Evolutionary conservation across 2,329 filamentous ascomycete species (phyloP), one percentile per base, ranked within the genome.

Genomic region (Fusarium nelsonii): DNA sequence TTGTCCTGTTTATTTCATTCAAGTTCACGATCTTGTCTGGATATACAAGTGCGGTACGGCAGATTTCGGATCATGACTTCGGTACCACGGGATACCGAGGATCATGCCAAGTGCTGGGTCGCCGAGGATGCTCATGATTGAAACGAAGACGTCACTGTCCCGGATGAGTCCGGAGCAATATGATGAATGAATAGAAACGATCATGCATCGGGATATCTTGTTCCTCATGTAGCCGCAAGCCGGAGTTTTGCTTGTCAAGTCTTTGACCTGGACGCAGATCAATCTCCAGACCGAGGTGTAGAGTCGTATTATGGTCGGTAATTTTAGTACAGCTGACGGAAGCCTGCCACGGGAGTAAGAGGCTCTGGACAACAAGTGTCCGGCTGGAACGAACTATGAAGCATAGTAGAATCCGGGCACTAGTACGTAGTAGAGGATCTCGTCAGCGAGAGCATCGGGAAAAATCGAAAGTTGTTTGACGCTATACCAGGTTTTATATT

Each of bases 21-120:
- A 39, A 28, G n/a, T 26, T 44, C 48, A 52, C 34, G 59, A 49
- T 58, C 10, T 20, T 41, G 32, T 33, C 40, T 62, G 65, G 61
- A 58, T 51, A 46, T 69, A 37, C 37, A 68, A 69, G 66, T 69
- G 48, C 61, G 59, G 57, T 45, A 50, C 56, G 56, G 58, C 56
- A 52, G 54, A 58, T 48, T 40, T 64, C 63, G 65, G 69, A 53
- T 60, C 58, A 65, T 69, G 56, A 49, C 50, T 60, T 63, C 55
- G 58, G 66, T 61, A 57, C 51, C 69, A 71, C 62, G 62, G 57
- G 60, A 63, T 70, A 62, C 72, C 71, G 72, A 74, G 68, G 70
- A 71, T 74, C 65, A 69, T 57, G 52, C 49, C 50, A 39, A 58
- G 32, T 58, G 16, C 43, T 26, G 26, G 37, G 57, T 58, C 72